Percentiles rank a stretch among this genome's conserved stretches.
These are phyloP conservation scores for Clausena lansium DNA, from an alignment of 345 rosid species.

Conservation along the genomic window DNA sequence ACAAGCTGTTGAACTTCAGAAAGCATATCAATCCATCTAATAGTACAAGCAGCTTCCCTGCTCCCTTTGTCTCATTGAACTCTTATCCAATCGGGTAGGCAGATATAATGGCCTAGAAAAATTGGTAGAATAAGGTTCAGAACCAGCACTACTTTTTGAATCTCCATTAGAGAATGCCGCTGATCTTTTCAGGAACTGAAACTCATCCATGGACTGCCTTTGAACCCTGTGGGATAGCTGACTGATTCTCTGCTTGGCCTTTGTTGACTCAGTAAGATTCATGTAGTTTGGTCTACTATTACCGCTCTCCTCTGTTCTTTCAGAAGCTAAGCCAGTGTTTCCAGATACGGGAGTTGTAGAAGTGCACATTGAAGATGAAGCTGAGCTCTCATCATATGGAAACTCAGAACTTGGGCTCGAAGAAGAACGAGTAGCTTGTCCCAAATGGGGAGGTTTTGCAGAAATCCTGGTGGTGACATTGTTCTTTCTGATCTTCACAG, in stretches of 20 bases:
- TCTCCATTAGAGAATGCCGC: conserved; percentile 44
- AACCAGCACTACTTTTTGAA: conserved; percentile 34
- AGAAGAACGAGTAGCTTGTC: conserved; percentile 49
- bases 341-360: conserved; percentile 64
- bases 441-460: conserved; percentile 54
- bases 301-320: conserved; percentile 48
- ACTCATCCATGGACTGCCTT: conserved; percentile 93
- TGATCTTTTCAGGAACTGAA: conserved; percentile 64
- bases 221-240: conserved; percentile 37
- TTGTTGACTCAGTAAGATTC: conserved; percentile 83
- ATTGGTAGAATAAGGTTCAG: conserved; percentile 42
- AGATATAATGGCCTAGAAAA: conserved; percentile 51
- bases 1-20: conserved; percentile 54
- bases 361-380: conserved; percentile 76
- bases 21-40: conserved; percentile 18
- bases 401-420: conserved; percentile 78
- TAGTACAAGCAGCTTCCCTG: conserved; percentile 18
- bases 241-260: conserved; percentile 60
- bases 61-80: conserved; percentile 20
- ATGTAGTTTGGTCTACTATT: conserved; percentile 70
- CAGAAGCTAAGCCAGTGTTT: conserved; percentile 51
- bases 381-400: conserved; percentile 67
- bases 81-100: conserved; percentile 39
- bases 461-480: conserved; percentile 77
- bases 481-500: conserved; percentile 62